Evolutionary conservation across 257 asterid species (phyloP).

Genomic region (Solanum commersonii): DNA sequence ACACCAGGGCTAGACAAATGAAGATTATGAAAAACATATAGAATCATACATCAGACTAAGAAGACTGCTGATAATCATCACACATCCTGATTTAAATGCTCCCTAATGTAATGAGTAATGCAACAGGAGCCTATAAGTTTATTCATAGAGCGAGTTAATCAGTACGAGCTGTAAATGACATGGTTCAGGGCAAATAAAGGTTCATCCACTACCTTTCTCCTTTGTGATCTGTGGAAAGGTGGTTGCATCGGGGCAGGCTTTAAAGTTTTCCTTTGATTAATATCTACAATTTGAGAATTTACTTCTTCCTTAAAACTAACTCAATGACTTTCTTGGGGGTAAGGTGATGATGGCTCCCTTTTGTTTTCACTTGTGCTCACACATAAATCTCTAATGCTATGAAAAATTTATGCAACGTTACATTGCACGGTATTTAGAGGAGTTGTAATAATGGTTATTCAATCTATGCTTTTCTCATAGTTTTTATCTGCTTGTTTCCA

Average conservation of each 20-base stretch:
- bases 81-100: neutral
- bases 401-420: neutral
- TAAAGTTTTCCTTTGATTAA: neutral
- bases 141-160: neutral
- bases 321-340: neutral
- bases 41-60: neutral
- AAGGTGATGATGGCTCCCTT: neutral
- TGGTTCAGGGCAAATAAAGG: neutral
- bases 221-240: neutral
- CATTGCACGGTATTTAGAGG: neutral
- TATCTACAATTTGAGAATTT: neutral
- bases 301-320: neutral
- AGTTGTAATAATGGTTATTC: neutral
- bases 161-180: neutral
- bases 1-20: neutral
- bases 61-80: neutral
- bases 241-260: neutral
- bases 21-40: neutral
- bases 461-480: neutral
- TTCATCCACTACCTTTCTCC: neutral
- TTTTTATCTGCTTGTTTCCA: neutral
- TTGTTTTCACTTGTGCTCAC: neutral
- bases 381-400: neutral
- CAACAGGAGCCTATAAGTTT: neutral
- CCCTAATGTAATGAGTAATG: neutral